Base-by-base conservation (phyloP, 768 basidiomycete genomes). In the Agrocybe praecox region DNA sequence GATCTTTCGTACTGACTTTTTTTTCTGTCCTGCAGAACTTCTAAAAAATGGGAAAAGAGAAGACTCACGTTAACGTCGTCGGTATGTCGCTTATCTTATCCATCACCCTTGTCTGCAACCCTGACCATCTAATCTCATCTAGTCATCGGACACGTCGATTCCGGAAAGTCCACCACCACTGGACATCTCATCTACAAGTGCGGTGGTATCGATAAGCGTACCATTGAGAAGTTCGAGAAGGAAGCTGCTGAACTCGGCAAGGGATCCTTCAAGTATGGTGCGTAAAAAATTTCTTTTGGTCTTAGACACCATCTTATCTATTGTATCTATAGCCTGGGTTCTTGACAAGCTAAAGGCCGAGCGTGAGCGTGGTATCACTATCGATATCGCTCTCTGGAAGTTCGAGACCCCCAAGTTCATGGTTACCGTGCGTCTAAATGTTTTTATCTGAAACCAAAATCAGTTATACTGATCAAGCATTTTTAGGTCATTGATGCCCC, bases 161-260 rank as follows among this genome's bases (percentile, higher is more conserved):
- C 96, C 76, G 96, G 96, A 67, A 99, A 98, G 83, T 98, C 96
- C 57, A 99, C 97, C 80, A 99, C 97, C 72, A 99, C 97, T 67
- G 97, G 97, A 66, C 97, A 99, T 84, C 86, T 99, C 84, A 98
- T 98, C 89, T 98, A 98, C 93, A 97, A 99, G 89, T 99, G 97
- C 77, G 97, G 97, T 89, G 97, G 97, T 92, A 99, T 99, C 84
- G 97, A 99, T 78, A 99, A 98, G 87, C 94, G 94, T 88, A 95
- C 94, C 74, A 96, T 96, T 66, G 94, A 96, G 81, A 97, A 98
- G 85, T 98, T 98, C 85, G 97, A 99, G 87, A 99, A 99, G 89
- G 97, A 99, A 82, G 97, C 97, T 69, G 94, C 94, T 82, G 97
- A 99, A 77, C 92, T 99, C 74, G 97, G 97, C 74, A 99, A 99